Evolutionary conservation across 1,284 basidiomycete species (phyloP), one percentile per base, ranked within the genome.

Genomic region (Trichosporon coremiiforme): DNA sequence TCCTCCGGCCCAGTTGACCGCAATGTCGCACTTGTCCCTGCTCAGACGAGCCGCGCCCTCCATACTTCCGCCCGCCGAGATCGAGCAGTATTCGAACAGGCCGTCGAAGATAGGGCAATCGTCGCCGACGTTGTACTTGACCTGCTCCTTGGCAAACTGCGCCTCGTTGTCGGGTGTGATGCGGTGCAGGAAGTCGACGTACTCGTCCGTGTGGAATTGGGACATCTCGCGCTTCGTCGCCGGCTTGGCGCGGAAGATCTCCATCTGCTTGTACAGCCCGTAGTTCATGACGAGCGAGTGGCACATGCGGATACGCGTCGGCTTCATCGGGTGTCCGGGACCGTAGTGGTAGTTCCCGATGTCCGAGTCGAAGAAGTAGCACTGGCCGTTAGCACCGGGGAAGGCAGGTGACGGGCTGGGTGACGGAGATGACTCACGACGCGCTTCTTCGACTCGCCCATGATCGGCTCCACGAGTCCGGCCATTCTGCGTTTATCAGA

Each of bases 231-330:
- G 90, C 84, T 97, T 97, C 6, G 97, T 99, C 5, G 97, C 97
- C 7, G 97, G 97, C 87, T 99, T 99, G 2, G 97, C 97, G 68
- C 97, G 89, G 77, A 95, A 95, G 74, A 97, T 96, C 84, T 96
- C 94, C 94, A 96, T 96, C 84, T 94, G 93, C 85, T 95, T 95
- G 85, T 96, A 96, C 17, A 96, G 84, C 29, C 95, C 95, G 81
- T 98, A 99, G 85, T 99, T 99, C 97, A 99, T 99, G 68, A 99
- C 96, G 50, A 99, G 88, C 9, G 95, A 96, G 85, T 99, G 97
- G 80, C 95, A 98, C 97, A 99, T 99, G 76, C 96, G 91, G 86
- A 99, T 98, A 25, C 96, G 88, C 25, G 94, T 95, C 12, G 95
- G 95, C 83, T 98, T 97, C 94, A 97, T 97, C 0, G 83, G 85